Conservation (phyloP, 202 grass and related monocot genomes). For the Alloteropsis angusta region DNA sequence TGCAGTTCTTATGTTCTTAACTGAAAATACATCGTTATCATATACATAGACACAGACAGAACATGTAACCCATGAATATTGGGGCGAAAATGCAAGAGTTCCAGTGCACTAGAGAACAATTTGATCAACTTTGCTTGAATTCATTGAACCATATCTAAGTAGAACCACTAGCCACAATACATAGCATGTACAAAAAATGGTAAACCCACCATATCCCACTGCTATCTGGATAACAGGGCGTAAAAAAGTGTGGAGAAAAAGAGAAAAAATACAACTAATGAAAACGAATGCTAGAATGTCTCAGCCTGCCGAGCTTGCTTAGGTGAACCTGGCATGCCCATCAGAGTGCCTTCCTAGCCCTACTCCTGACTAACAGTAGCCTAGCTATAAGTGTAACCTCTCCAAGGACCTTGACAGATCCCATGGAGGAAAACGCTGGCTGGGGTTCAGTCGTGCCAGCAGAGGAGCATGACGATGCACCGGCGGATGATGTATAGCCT, state of each 20-base stretch:
- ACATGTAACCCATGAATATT: neutral
- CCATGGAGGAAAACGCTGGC: slow-evolving; percentile 12
- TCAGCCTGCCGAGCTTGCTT: slow-evolving; percentile 11
- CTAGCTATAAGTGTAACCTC: slow-evolving; percentile 24
- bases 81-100: neutral
- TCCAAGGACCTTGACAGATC: slow-evolving; percentile 18
- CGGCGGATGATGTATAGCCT: slow-evolving; percentile 67
- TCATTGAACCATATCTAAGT: slow-evolving; percentile 3
- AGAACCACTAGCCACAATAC: slow-evolving; percentile 20
- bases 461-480: slow-evolving; percentile 74
- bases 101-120: neutral
- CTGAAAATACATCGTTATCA: neutral
- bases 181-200: slow-evolving; percentile 33
- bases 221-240: neutral
- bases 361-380: slow-evolving; percentile 31
- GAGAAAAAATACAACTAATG: neutral
- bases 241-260: slow-evolving; percentile 6
- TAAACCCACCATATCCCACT: slow-evolving; percentile 5
- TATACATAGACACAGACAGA: neutral
- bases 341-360: slow-evolving; percentile 17
- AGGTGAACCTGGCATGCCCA: slow-evolving; percentile 16
- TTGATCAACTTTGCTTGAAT: neutral
- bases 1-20: neutral
- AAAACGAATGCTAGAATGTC: slow-evolving; percentile 23
- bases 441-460: slow-evolving; percentile 53